Evolutionary conservation across 2,329 filamentous ascomycete genomes (phyloP), one percentile per base, ranked within the genome.

Genomic region (Acrodontium crateriforme): DNA sequence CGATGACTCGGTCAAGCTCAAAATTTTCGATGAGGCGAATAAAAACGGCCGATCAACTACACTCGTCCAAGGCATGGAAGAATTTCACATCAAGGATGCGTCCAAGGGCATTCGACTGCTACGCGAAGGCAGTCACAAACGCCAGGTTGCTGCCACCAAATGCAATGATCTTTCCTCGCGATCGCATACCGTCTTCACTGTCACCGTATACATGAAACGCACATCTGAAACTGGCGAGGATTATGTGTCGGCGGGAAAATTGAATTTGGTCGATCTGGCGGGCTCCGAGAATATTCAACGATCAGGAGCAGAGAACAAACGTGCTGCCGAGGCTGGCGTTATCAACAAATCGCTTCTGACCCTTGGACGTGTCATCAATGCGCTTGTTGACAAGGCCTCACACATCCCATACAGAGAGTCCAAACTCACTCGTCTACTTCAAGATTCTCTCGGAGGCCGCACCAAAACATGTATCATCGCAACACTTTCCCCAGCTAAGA

Each of bases 401-500:
- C 89, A 98, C 48, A 95, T 98, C 39, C 91, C 89, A 2, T 78
- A 78, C 54, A 69, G 89, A 45, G 91, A 98, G 56, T 98, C 89
- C 2, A 98, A 98, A 54, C 71, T 98, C 46, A 98, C 89, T 2
- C 74, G 89, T 12, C 62, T 98, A 3, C 63, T 98, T 12, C 91
- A 98, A 73, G 91, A 98, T 52, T 98, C 91, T 0, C 69, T 98
- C 0, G 89, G 89, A 36, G 89, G 89, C 3, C 74, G 79, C 28
- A 98, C 91, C 2, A 98, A 98, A 52, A 98, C 89, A 0, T 98
- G 89, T 60, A 98, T 98, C 41, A 95, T 98, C 47, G 89, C 89
- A 5, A 98, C 89, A 1, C 70, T 98, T 21, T 95, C 89, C 2
- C 85, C 89, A 1, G 83, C 85, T 6, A 91, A 89, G 55, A 85